phyloP scores from a whole-genome alignment of 345 rosid species.

The Conringia planisiliqua region DNA sequence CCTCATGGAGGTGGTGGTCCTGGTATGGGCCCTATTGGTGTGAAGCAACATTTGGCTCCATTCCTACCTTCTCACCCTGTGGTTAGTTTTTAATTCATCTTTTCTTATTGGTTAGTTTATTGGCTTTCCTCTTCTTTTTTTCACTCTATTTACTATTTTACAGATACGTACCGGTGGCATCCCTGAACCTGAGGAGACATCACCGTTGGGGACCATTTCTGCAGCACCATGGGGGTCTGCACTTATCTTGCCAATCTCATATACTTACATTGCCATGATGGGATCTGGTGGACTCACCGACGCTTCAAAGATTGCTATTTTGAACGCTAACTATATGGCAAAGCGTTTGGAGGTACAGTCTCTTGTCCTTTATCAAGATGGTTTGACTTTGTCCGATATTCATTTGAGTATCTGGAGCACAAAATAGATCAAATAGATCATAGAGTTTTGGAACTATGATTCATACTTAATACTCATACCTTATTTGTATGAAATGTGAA shows the following conservation, averaged over 20 bases:
- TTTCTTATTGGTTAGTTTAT: neutral
- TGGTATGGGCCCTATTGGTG: constrained; percentile 99
- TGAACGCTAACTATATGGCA: constrained; percentile 98
- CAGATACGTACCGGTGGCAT: constrained; percentile 78
- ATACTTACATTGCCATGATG: constrained; percentile 95
- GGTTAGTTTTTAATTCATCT: constrained; percentile 36
- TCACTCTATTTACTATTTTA: neutral
- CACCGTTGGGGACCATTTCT: constrained; percentile 80
- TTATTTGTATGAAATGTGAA: too few species aligned
- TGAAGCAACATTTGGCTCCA: constrained; percentile 92
- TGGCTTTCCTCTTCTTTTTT: neutral
- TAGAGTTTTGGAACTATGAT: too few species aligned
- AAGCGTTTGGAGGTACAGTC: constrained; percentile 78
- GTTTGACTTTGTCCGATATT: too few species aligned
- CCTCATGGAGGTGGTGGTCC: constrained; percentile 99
- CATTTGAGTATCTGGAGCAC: too few species aligned
- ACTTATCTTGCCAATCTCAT: constrained; percentile 90
- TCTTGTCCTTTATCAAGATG: neutral
- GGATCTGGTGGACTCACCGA: constrained; percentile 93
- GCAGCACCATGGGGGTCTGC: constrained; percentile 99
- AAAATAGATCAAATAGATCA: too few species aligned
- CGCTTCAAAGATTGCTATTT: constrained; percentile 87
- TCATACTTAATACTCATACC: too few species aligned
- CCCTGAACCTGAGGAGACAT: constrained; percentile 63
- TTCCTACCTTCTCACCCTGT: constrained; percentile 96